These are phyloP conservation scores for Ceratobasidium sp. DNA, from an alignment of 1,284 basidiomycete genomes.

Conservation along the genomic window DNA sequence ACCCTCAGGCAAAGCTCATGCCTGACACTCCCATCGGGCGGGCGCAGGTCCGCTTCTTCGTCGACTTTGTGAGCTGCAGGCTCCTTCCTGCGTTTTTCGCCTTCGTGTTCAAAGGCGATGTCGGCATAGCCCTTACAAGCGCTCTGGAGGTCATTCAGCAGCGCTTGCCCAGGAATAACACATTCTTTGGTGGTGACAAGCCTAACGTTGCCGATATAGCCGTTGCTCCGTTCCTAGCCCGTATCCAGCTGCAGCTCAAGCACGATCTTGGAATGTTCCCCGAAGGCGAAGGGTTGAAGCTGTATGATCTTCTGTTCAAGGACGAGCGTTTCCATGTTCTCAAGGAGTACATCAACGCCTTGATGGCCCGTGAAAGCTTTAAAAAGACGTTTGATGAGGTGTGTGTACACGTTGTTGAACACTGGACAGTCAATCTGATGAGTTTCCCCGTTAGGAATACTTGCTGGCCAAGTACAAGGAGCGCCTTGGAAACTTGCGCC, in stretches of 20 bases:
- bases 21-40: constrained; percentile 48
- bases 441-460: constrained; percentile 24
- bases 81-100: constrained; percentile 44
- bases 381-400: constrained; percentile 46
- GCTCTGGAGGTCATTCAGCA: constrained; percentile 44
- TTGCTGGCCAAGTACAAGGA: constrained; percentile 27
- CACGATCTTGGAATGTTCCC: constrained; percentile 41
- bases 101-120: constrained; percentile 44
- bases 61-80: constrained; percentile 48
- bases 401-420: background rate
- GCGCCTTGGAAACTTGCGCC: constrained; percentile 29
- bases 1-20: constrained; percentile 39
- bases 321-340: constrained; percentile 42
- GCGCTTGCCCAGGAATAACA: constrained; percentile 32
- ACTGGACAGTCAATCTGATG: constrained; percentile 13
- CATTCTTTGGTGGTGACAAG: constrained; percentile 46
- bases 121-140: constrained; percentile 23
- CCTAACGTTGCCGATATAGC: constrained; percentile 46
- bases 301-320: constrained; percentile 44
- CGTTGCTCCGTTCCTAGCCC: constrained; percentile 47
- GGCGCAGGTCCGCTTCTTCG: constrained; percentile 49
- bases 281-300: constrained; percentile 36
- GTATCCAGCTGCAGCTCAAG: constrained; percentile 45
- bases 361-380: constrained; percentile 46
- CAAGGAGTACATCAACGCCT: constrained; percentile 36